Evolutionary conservation across 164 flowering plant genomes (phyloP), one percentile per base, ranked within the genome.

Genomic region (Chloranthus sessilifolius): DNA sequence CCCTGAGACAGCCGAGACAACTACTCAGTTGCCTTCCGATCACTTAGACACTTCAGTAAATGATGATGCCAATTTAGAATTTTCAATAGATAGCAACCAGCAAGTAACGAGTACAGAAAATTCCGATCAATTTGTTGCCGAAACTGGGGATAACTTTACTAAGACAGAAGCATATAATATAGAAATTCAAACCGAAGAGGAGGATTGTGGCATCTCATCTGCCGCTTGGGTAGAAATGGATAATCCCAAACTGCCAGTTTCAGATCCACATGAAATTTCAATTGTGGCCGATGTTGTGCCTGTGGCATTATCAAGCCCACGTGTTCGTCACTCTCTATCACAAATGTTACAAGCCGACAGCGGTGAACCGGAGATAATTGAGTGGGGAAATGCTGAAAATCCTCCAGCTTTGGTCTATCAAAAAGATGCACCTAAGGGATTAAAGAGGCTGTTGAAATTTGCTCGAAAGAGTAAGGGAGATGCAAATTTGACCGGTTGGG

Each of bases 341-440:
- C 94, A 90, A 65, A 86, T 90, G 97, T 70, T 90, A 63, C 90
- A 71, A 54, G 86, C 88, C 64, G 97, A 90, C 40, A 79, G 54
- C 60, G 78, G 78, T 59, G 97, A 84, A 64, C 56, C 81, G 51
- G 95, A 84, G 50, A 61, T 54, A 17, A 44, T 57, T 39, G 94
- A 81, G 54, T 90, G 97, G 95, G 97, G 95, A 34, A 81, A 73
- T 71, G 88, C 94, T 40, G 97, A 84, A 65, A 81, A 77, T 55
- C 85, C 83, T 16, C 87, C 91, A 38, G 47, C 79, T 22, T 48
- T 82, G 64, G 59, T 76, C 47, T 79, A 71, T 70, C 97, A 81
- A 30, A 90, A 82, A 61, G 91, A 82, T 69, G 78, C 82, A 22
- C 91, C 94, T 11, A 86, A 81, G 66, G 97, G 97, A 52, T 69